Evolutionary conservation across 306 rosid genomes (phyloP).

Genomic region (Hippophae tibetana): DNA sequence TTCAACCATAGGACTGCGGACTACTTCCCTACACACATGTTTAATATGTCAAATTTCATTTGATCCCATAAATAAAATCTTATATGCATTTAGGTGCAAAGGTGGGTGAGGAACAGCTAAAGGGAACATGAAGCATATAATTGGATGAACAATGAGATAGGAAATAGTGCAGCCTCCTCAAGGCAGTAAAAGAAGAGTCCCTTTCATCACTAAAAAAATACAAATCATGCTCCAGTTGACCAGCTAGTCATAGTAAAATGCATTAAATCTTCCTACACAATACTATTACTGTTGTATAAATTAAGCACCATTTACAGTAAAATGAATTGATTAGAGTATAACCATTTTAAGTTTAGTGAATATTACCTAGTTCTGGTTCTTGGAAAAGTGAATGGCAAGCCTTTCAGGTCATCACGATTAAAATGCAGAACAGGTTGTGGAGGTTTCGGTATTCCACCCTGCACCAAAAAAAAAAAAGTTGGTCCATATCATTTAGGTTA

Average conservation of each 20-base stretch:
- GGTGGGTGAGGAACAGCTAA: background rate
- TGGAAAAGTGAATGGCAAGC: slow-evolving; percentile 81
- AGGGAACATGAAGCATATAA: background rate
- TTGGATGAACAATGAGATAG: slow-evolving; percentile 4
- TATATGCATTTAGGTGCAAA: slow-evolving; percentile 4
- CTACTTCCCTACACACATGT: slow-evolving; percentile 67
- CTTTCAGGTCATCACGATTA: slow-evolving; percentile 78
- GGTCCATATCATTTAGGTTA: slow-evolving; percentile 6
- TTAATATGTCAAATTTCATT: slow-evolving; percentile 22
- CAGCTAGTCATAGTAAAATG: background rate
- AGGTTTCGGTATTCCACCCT: slow-evolving; percentile 94
- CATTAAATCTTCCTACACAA: background rate
- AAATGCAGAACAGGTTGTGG: slow-evolving; percentile 55
- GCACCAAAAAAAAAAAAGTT: slow-evolving; percentile 29
- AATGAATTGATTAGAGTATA: background rate
- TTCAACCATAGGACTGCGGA: slow-evolving; percentile 94
- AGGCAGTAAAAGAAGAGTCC: slow-evolving; percentile 3
- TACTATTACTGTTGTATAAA: background rate
- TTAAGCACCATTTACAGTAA: slow-evolving; percentile 2
- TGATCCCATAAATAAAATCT: slow-evolving; percentile 12
- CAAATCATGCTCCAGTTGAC: too few species aligned
- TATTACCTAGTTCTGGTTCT: slow-evolving; percentile 48
- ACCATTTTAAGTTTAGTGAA: slow-evolving; percentile 12
- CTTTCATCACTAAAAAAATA: background rate
- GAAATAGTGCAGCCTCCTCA: slow-evolving; percentile 14